Conservation (phyloP, 2,329 filamentous ascomycete genomes). For the Hypomyces rosellus region DNA sequence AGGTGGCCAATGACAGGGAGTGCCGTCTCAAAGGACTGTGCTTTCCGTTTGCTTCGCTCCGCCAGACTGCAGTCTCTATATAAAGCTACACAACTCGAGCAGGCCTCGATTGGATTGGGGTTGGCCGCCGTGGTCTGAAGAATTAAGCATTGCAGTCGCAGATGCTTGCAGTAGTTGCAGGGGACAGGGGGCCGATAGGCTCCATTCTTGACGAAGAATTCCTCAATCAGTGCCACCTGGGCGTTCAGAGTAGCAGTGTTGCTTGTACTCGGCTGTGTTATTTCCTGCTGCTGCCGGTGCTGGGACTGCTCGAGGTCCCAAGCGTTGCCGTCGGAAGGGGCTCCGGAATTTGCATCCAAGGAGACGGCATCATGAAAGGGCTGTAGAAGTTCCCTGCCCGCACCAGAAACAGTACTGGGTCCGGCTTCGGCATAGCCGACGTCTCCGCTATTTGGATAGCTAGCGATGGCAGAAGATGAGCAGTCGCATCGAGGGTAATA, state of each 20-base stretch:
- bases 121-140: conserved; percentile 40
- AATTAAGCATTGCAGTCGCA: conserved; percentile 42
- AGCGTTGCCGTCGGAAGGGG: neutral
- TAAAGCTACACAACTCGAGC: conserved; percentile 45
- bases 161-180: conserved; percentile 37
- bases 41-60: conserved; percentile 35
- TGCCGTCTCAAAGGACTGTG: conserved; percentile 40
- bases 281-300: neutral
- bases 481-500: no score
- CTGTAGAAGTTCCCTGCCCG: neutral
- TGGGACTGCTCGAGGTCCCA: neutral
- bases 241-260: neutral
- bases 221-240: conserved; percentile 21
- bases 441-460: neutral
- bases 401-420: neutral
- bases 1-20: conserved; percentile 42
- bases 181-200: conserved; percentile 36
- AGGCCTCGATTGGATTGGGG: conserved; percentile 41
- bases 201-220: conserved; percentile 35
- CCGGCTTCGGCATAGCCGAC: conserved; percentile 2
- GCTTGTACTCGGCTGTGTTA: neutral
- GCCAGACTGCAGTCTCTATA: conserved; percentile 45
- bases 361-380: neutral
- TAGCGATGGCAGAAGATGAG: no score
- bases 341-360: neutral